Evolutionary conservation across 768 basidiomycete genomes (phyloP).

Genomic region (Cubamyces sp.): DNA sequence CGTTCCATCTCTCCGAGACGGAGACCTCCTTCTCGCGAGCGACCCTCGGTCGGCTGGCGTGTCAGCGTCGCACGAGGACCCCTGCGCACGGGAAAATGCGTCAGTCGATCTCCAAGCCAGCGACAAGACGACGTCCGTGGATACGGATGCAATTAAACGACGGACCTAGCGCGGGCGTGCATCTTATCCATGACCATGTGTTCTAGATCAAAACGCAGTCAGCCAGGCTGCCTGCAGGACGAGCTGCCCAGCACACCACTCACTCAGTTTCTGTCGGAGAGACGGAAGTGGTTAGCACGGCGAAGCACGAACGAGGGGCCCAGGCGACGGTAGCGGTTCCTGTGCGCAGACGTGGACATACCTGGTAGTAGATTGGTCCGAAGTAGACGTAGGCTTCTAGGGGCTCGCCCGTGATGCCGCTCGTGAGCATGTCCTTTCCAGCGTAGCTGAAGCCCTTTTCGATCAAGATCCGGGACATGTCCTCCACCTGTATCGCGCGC

Average conservation of each 20-base stretch:
- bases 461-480: constrained; percentile 96
- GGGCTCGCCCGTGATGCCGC: constrained; percentile 96
- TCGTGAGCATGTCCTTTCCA: constrained; percentile 99
- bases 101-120: constrained; percentile 7
- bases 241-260: constrained; percentile 37
- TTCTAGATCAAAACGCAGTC: constrained; percentile 47
- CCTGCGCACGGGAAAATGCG: constrained; percentile 42
- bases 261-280: constrained; percentile 84
- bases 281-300: constrained; percentile 7
- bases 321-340: not conserved
- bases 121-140: not conserved
- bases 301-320: not conserved
- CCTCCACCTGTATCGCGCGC: constrained; percentile 69
- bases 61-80: constrained; percentile 97
- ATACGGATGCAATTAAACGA: constrained; percentile 8
- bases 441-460: constrained; percentile 96
- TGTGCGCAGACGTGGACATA: constrained; percentile 37
- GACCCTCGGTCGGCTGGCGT: constrained; percentile 97
- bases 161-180: constrained; percentile 95
- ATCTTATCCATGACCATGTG: constrained; percentile 99
- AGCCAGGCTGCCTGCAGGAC: constrained; percentile 7
- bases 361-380: constrained; percentile 98
- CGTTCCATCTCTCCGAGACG: constrained; percentile 99
- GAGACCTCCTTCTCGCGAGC: constrained; percentile 95
- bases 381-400: constrained; percentile 98